Percentiles rank a stretch among this genome's conserved stretches.
These are phyloP conservation scores for Achaetomium macrosporum DNA, from an alignment of 2,329 filamentous ascomycete species.

Conservation along the genomic window DNA sequence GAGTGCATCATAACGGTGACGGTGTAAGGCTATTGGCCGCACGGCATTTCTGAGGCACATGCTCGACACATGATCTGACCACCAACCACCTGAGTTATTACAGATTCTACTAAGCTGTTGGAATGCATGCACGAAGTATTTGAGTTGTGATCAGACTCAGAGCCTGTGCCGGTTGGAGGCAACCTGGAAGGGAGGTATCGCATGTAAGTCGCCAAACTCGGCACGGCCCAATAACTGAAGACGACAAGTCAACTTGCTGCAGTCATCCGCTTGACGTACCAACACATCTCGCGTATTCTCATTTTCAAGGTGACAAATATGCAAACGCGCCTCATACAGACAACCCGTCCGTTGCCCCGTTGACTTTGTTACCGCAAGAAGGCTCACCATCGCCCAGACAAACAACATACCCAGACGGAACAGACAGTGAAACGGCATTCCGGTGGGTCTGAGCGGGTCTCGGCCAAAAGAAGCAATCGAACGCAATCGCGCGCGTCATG, in stretches of 20 bases:
- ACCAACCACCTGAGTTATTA: not conserved
- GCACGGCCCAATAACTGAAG: too few relatives aligned
- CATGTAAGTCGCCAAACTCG: too few relatives aligned
- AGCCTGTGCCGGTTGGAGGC: too few relatives aligned
- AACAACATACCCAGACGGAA: not conserved
- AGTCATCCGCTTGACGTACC: too few relatives aligned
- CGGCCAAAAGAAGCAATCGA: conserved; percentile 14
- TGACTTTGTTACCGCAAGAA: not conserved
- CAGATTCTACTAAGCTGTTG: too few relatives aligned
- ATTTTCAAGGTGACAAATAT: not conserved
- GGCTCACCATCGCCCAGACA: not conserved
- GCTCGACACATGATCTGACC: not conserved
- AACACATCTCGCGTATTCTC: not conserved
- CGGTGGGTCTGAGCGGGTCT: not conserved
- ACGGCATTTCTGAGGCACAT: too few relatives aligned
- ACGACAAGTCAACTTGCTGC: too few relatives aligned
- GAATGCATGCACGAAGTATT: too few relatives aligned
- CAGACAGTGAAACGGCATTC: not conserved
- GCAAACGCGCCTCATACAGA: not conserved
- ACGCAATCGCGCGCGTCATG: not conserved
- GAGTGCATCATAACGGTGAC: too few relatives aligned
- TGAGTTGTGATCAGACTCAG: too few relatives aligned
- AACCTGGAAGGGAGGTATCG: too few relatives aligned
- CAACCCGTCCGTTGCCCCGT: not conserved
- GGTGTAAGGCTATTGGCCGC: too few relatives aligned